Evolutionary conservation across 2,329 filamentous ascomycete species (phyloP).

Genomic region (Beauveria brongniartii): DNA sequence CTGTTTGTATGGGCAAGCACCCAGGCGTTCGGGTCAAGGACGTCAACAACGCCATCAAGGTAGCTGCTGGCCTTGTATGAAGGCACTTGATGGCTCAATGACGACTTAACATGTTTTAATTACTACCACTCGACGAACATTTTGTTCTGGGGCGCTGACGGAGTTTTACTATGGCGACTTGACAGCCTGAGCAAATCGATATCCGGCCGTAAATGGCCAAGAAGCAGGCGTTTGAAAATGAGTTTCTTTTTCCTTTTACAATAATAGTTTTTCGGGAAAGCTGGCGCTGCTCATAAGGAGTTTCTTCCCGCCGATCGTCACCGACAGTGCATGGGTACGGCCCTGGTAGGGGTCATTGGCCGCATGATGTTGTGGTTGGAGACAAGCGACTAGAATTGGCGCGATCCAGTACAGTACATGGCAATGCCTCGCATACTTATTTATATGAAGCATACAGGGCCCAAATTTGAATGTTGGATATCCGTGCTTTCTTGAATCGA

Average conservation of each 20-base stretch:
- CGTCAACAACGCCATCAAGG: conserved; percentile 25
- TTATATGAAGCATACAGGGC: neutral
- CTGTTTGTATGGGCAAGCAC: conserved; percentile 31
- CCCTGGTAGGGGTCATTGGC: neutral
- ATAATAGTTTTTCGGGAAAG: neutral
- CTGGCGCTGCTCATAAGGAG: neutral
- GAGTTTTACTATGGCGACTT: neutral
- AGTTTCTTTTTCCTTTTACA: neutral
- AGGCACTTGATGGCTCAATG: neutral
- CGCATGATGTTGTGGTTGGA: neutral
- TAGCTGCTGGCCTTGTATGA: conserved; percentile 16
- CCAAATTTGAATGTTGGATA: too few relatives aligned
- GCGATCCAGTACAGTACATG: neutral
- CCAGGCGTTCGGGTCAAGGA: conserved; percentile 32
- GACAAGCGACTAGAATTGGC: neutral
- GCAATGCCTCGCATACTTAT: neutral
- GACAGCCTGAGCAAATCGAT: neutral
- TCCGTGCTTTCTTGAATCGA: neutral
- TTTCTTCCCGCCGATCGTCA: too few relatives aligned
- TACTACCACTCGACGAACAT: neutral
- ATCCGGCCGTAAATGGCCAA: neutral
- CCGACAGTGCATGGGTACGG: too few relatives aligned
- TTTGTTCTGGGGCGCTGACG: neutral
- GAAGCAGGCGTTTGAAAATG: neutral
- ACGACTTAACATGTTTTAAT: neutral